Percentiles rank a stretch among this genome's conserved stretches.
phyloP scores from a whole-genome alignment of 2,329 filamentous ascomycete species.

The Penicillium italicum region DNA sequence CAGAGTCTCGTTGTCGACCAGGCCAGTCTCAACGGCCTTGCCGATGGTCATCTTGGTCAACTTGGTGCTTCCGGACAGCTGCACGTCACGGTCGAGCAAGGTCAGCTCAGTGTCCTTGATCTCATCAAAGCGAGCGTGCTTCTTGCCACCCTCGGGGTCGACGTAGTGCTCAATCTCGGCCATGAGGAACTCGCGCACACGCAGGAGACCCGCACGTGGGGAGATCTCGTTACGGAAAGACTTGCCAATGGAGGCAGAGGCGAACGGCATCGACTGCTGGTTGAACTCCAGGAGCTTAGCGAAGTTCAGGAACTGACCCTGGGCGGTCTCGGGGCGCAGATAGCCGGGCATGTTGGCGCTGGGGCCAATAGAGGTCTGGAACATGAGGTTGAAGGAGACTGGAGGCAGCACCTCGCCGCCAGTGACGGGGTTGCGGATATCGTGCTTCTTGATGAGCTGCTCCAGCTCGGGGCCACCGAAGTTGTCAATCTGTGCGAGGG shows the following conservation, averaged over 20 bases:
- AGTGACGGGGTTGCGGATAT: constrained; percentile 83
- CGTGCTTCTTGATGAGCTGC: constrained; percentile 81
- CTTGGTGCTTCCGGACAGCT: constrained; percentile 79
- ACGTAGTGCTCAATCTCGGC: constrained; percentile 99
- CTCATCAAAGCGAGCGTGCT: constrained; percentile 81
- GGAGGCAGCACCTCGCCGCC: constrained; percentile 73
- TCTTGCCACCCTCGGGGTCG: constrained; percentile 91
- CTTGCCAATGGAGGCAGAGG: constrained; percentile 94
- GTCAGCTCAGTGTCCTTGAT: constrained; percentile 79
- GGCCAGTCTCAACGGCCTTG: constrained; percentile 73
- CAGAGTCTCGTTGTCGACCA: constrained; percentile 95
- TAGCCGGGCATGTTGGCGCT: constrained; percentile 83
- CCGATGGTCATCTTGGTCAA: constrained; percentile 73
- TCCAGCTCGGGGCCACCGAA: constrained; percentile 84
- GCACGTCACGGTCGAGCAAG: constrained; percentile 78
- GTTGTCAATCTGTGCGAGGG: constrained; percentile 92
- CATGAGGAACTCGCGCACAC: constrained; percentile 97
- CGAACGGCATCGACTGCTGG: constrained; percentile 91
- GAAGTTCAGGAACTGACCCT: constrained; percentile 98
- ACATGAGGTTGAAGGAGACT: constrained; percentile 97
- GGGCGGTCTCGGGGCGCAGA: constrained; percentile 89
- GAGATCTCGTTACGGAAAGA: constrained; percentile 99
- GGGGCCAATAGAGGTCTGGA: constrained; percentile 90
- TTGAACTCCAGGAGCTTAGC: constrained; percentile 95
- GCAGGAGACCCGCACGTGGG: constrained; percentile 81